Percentiles rank a stretch among this genome's conserved stretches.
These are phyloP conservation scores for Gossypium mustelinum DNA, from an alignment of 345 rosid species.

Conservation along the genomic window DNA sequence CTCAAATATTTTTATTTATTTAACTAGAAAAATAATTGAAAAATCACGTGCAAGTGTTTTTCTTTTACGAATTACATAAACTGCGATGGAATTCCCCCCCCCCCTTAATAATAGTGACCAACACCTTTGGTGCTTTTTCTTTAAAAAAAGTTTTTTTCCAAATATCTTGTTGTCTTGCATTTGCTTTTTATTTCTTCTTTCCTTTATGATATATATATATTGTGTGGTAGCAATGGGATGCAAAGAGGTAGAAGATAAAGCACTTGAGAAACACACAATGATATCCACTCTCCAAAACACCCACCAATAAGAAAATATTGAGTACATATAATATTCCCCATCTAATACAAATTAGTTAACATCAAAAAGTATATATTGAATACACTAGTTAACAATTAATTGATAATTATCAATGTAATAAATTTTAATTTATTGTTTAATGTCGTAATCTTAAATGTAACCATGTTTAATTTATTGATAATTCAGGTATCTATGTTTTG, in stretches of 20 bases:
- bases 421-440: too few species aligned
- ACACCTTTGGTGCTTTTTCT: not conserved
- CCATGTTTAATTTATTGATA: too few species aligned
- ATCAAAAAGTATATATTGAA: not conserved
- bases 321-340: not conserved
- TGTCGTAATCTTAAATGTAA: too few species aligned
- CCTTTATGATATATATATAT: not conserved
- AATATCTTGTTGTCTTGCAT: conserved; percentile 8
- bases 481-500: too few species aligned
- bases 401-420: too few species aligned
- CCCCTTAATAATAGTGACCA: not conserved
- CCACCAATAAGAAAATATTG: not conserved
- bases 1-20: too few species aligned
- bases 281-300: not conserved
- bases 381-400: too few species aligned
- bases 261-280: not conserved
- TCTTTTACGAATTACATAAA: not conserved
- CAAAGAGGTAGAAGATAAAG: conserved; percentile 19
- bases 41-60: too few species aligned
- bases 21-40: too few species aligned
- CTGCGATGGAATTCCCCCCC: conserved; percentile 27
- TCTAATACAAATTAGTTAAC: not conserved
- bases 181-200: not conserved
- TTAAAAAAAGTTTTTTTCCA: not conserved
- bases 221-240: conserved; percentile 9